phyloP scores from a whole-genome alignment of 495 filamentous ascomycete genomes.

The Penicillium nucicola region DNA sequence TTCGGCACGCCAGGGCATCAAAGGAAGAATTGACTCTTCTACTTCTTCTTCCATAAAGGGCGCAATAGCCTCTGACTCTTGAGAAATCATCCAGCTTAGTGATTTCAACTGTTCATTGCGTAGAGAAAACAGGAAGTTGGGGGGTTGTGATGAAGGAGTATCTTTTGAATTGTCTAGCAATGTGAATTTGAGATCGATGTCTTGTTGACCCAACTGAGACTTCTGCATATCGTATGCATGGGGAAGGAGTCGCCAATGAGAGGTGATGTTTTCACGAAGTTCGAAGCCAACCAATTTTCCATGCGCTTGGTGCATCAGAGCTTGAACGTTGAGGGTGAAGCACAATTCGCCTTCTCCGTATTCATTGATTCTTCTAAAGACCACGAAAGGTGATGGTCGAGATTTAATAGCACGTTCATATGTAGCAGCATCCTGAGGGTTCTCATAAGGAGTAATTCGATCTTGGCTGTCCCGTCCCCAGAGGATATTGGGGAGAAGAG shows the following conservation, averaged over 20 bases:
- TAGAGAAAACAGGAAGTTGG: slow-evolving; percentile 33
- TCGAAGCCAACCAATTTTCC: slow-evolving; percentile 27
- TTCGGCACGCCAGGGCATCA: slow-evolving; percentile 61
- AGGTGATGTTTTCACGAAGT: slow-evolving; percentile 11
- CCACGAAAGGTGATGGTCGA: slow-evolving; percentile 45
- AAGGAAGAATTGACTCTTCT: slow-evolving; percentile 60
- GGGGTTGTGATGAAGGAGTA: slow-evolving; percentile 29
- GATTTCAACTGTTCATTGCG: slow-evolving; percentile 58
- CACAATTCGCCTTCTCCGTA: slow-evolving; percentile 28
- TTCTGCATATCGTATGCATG: slow-evolving; percentile 35
- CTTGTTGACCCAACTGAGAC: background rate
- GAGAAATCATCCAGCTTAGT: slow-evolving; percentile 62
- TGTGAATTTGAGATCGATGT: slow-evolving; percentile 31
- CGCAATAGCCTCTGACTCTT: slow-evolving; percentile 47
- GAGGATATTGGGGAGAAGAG: slow-evolving; percentile 33
- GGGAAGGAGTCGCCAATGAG: slow-evolving; percentile 52
- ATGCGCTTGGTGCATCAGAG: slow-evolving; percentile 54
- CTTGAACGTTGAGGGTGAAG: slow-evolving; percentile 53
- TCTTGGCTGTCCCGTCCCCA: slow-evolving; percentile 32
- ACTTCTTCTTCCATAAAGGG: slow-evolving; percentile 63
- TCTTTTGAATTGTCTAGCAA: slow-evolving; percentile 47
- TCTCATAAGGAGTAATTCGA: slow-evolving; percentile 40
- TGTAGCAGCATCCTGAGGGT: slow-evolving; percentile 37
- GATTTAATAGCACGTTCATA: slow-evolving; percentile 49
- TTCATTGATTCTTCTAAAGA: slow-evolving; percentile 34